Base-by-base conservation (phyloP, 352 stramenopile species). In the Peronospora belbahrii region DNA sequence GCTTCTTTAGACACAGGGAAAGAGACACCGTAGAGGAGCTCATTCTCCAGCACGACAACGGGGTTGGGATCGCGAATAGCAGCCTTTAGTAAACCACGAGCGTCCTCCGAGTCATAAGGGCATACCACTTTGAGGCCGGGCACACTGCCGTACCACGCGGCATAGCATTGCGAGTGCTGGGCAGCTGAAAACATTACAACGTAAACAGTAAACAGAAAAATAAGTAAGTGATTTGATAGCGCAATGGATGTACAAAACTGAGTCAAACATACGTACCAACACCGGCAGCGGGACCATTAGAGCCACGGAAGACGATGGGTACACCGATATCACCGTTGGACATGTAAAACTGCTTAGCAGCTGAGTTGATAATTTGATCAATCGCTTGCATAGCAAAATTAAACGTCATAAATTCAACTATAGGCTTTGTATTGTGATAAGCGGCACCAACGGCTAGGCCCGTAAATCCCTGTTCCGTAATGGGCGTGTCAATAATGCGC, bases 321-420 rank as follows among this genome's bases (percentile, higher is more conserved):
- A 97, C 96, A 46, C 88, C 84, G 59, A 98, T 97, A 66, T 99
- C 86, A 32, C 97, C 97, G 40, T 90, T 95, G 47, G 77, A 97
- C 97, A 99, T 99, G 84, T 99, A 99, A 62, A 96, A 98, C 55
- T 98, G 95, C 81, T 99, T 99, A 47, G 97, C 97, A n/a, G 96
- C 96, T 48, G 87, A 97, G 71, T 99, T 99, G 41, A 99, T 85
- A 61, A 99, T 97, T 66, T 99, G 97, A 82, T 99, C 97, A 59
- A 99, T 99, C 22, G 96, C 96, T 63, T 99, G 96, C 91, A 99
- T 98, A 49, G 94, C 94, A 70, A 99, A 99, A 75, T 99, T 99
- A 67, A 98, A 99, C 19, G 97, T 99, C 97, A 99, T 99, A 73
- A 99, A 99, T 82, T 99, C 97, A 17, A 99, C 85, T 37, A 99